A percentile compares a stretch with the other conserved stretches of the same genome.
phyloP scores from a whole-genome alignment of 495 filamentous ascomycete species.

The Penicillium pancosmium region DNA sequence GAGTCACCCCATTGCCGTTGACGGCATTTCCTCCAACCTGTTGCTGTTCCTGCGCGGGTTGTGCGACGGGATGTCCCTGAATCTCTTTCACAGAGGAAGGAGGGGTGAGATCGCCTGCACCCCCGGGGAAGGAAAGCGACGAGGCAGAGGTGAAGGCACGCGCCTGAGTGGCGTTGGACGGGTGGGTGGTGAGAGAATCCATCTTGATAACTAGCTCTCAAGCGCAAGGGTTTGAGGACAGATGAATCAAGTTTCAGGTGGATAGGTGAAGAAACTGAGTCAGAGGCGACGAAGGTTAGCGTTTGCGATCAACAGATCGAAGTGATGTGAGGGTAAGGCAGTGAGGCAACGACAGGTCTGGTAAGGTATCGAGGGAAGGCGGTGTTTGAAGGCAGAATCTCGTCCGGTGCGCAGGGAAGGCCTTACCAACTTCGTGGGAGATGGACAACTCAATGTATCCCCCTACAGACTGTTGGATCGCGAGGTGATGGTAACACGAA shows the following conservation, averaged over 20 bases:
- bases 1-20: slow-evolving; percentile 84
- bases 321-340: background rate
- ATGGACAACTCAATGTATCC: slow-evolving; percentile 99
- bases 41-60: slow-evolving; percentile 29
- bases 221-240: background rate
- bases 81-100: slow-evolving; percentile 67
- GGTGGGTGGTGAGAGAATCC: slow-evolving; percentile 89
- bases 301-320: background rate
- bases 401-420: background rate
- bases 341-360: background rate
- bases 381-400: slow-evolving; percentile 14
- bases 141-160: slow-evolving; percentile 88
- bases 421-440: slow-evolving; percentile 80
- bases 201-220: slow-evolving; percentile 52
- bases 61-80: slow-evolving; percentile 46
- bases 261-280: background rate
- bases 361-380: slow-evolving; percentile 11
- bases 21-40: slow-evolving; percentile 64
- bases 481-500: slow-evolving; percentile 20
- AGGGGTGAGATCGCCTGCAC: slow-evolving; percentile 77
- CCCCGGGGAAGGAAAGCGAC: slow-evolving; percentile 88
- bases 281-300: background rate
- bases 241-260: slow-evolving; percentile 3
- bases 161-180: slow-evolving; percentile 83
- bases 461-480: slow-evolving; percentile 48